Conservation (phyloP, 257 asterid species). For the Gardenia jasminoides region DNA sequence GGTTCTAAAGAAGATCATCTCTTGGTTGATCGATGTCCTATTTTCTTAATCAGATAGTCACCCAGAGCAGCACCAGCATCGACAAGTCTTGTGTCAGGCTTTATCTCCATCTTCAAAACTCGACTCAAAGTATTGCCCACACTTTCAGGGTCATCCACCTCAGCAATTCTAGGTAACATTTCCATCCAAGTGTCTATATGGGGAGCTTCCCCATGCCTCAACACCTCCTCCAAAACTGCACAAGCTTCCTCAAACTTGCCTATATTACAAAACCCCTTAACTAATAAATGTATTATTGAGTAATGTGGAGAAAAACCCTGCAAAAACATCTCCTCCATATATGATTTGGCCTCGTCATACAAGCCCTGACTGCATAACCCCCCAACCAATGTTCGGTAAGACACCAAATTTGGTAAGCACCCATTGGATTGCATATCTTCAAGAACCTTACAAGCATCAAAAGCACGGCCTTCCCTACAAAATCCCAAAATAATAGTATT, state of each 20-base stretch:
- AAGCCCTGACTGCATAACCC: slow-evolving; percentile 81
- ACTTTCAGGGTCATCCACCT: slow-evolving; percentile 38
- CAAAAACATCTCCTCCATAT: slow-evolving; percentile 50
- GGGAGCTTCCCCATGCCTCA: slow-evolving; percentile 53
- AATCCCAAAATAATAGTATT: slow-evolving; percentile 77
- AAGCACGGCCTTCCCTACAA: slow-evolving; percentile 72
- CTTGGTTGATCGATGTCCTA: slow-evolving; percentile 36
- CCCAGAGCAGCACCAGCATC: slow-evolving; percentile 65
- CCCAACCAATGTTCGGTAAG: slow-evolving; percentile 66
- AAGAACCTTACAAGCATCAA: slow-evolving; percentile 85
- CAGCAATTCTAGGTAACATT: slow-evolving; percentile 55
- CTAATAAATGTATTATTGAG: slow-evolving; percentile 54
- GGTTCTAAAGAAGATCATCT: slow-evolving; percentile 16
- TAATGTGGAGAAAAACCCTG: slow-evolving; percentile 65
- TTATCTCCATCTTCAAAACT: slow-evolving; percentile 57
- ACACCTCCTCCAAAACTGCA: slow-evolving; percentile 47
- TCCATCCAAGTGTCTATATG: slow-evolving; percentile 72
- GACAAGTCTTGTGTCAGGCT: slow-evolving; percentile 56
- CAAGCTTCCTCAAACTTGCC: slow-evolving; percentile 76
- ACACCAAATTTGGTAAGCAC: slow-evolving; percentile 74
- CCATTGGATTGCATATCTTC: slow-evolving; percentile 74
- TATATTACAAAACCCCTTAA: slow-evolving; percentile 58
- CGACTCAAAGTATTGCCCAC: slow-evolving; percentile 35
- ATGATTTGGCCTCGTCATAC: slow-evolving; percentile 66
- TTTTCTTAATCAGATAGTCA: slow-evolving; percentile 58